Evolutionary conservation across 2,329 filamentous ascomycete genomes (phyloP).

Genomic region (Penicillium sp.): DNA sequence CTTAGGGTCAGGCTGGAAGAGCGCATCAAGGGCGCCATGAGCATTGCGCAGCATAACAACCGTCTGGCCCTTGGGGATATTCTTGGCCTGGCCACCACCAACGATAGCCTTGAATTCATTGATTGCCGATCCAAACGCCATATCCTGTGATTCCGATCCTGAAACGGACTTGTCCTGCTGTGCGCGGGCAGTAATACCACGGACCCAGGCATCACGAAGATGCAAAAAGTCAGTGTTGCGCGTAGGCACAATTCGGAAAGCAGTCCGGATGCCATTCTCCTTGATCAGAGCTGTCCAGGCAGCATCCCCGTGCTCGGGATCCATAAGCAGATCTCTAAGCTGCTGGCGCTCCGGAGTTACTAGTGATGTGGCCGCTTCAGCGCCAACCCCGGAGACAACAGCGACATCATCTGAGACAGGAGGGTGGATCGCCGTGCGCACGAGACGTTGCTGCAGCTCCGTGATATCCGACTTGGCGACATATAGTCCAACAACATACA

Average conservation of each 20-base stretch:
- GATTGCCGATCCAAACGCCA: slow-evolving; percentile 73
- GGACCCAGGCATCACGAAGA: slow-evolving; percentile 85
- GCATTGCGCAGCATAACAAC: slow-evolving; percentile 69
- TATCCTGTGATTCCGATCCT: slow-evolving; percentile 60
- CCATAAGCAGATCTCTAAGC: slow-evolving; percentile 67
- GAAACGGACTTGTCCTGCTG: slow-evolving; percentile 50
- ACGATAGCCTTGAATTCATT: slow-evolving; percentile 79
- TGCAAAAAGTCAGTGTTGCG: slow-evolving; percentile 93
- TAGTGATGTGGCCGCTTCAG: slow-evolving; percentile 71
- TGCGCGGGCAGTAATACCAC: slow-evolving; percentile 74
- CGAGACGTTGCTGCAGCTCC: slow-evolving; percentile 72
- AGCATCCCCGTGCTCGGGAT: slow-evolving; percentile 66
- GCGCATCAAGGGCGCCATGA: slow-evolving; percentile 64
- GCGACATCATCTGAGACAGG: slow-evolving; percentile 17
- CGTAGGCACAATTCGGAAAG: slow-evolving; percentile 83
- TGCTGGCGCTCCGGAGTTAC: slow-evolving; percentile 77
- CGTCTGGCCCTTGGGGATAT: slow-evolving; percentile 76
- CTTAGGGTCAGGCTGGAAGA: slow-evolving; percentile 57
- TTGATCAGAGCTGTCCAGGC: slow-evolving; percentile 73
- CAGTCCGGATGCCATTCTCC: slow-evolving; percentile 67
- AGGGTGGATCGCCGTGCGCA: slow-evolving; percentile 62
- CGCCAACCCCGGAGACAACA: slow-evolving; percentile 49
- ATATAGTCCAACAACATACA: slow-evolving; percentile 94
- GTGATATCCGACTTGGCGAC: slow-evolving; percentile 80
- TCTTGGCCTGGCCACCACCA: slow-evolving; percentile 64